These are phyloP conservation scores for Westerdykella ornata DNA, from an alignment of 2,329 filamentous ascomycete genomes.

Conservation along the genomic window DNA sequence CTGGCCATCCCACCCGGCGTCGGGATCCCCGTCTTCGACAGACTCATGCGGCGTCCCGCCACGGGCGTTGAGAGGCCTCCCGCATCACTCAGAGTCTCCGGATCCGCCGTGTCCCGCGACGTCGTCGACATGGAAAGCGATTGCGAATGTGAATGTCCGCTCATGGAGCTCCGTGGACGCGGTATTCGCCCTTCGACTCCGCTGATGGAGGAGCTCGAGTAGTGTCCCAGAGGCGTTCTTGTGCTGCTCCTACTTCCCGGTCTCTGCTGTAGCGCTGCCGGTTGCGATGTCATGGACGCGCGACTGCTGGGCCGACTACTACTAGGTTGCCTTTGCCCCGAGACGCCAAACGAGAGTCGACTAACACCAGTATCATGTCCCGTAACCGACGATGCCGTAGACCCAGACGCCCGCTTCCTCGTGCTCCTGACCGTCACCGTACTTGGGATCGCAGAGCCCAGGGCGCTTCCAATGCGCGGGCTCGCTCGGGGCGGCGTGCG, in stretches of 20 bases:
- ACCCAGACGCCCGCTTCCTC: conserved; percentile 57
- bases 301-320: conserved; percentile 66
- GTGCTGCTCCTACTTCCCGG: conserved; percentile 60
- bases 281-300: conserved; percentile 41
- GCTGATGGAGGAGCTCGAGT: conserved; percentile 44
- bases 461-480: conserved; percentile 55
- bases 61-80: conserved; percentile 41
- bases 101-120: conserved; percentile 44
- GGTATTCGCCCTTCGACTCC: conserved; percentile 37
- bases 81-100: conserved; percentile 37
- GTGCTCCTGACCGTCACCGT: conserved; percentile 59
- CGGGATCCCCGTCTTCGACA: conserved; percentile 46
- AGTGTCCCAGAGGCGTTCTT: conserved; percentile 58
- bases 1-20: conserved; percentile 45
- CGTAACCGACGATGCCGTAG: conserved; percentile 33
- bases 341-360: conserved; percentile 47
- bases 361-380: conserved; percentile 32
- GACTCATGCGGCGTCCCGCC: conserved; percentile 36
- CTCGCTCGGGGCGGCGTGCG: conserved; percentile 72
- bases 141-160: conserved; percentile 42
- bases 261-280: conserved; percentile 21
- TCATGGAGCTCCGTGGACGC: conserved; percentile 65
- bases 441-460: conserved; percentile 46
- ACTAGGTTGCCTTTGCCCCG: conserved; percentile 15
- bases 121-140: conserved; percentile 23